Evolutionary conservation across 345 rosid genomes (phyloP).

Genomic region (Gossypium turneri): DNA sequence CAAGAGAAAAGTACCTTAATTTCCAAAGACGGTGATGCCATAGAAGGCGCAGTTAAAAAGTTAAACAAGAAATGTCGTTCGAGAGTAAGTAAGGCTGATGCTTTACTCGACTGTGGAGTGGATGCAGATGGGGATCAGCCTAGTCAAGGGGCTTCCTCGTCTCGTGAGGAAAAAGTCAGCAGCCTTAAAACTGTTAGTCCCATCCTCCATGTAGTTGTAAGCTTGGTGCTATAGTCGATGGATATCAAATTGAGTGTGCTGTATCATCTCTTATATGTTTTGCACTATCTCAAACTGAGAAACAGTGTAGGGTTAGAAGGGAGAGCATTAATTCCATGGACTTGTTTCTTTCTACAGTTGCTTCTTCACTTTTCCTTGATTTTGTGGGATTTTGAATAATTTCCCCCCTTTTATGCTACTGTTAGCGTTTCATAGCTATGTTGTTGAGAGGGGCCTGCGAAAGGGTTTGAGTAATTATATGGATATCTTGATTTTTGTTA

Average conservation of each 20-base stretch:
- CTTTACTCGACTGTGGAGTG: conserved; percentile 62
- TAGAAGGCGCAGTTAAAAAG: conserved; percentile 61
- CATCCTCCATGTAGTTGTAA: neutral
- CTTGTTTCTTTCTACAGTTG: no score
- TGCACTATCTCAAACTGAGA: neutral
- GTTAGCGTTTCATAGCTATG: neutral
- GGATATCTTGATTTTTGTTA: neutral
- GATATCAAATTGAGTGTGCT: neutral
- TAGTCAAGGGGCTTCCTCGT: conserved; percentile 55
- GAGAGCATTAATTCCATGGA: neutral
- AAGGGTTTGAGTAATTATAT: neutral
- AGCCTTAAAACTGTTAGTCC: conserved; percentile 86
- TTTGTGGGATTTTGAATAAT: neutral
- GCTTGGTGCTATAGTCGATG: neutral
- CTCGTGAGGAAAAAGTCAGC: conserved; percentile 95
- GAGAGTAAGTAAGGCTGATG: conserved; percentile 53
- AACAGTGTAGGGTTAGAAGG: neutral
- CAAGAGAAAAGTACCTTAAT: conserved; percentile 45
- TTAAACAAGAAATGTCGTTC: conserved; percentile 59
- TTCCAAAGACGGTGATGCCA: conserved; percentile 50
- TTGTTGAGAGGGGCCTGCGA: neutral
- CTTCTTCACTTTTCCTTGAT: neutral
- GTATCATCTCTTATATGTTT: neutral
- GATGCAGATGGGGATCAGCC: conserved; percentile 76
- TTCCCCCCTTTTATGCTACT: neutral